phyloP scores from a whole-genome alignment of 2,329 filamentous ascomycete species.

The Aspergillus sp. region DNA sequence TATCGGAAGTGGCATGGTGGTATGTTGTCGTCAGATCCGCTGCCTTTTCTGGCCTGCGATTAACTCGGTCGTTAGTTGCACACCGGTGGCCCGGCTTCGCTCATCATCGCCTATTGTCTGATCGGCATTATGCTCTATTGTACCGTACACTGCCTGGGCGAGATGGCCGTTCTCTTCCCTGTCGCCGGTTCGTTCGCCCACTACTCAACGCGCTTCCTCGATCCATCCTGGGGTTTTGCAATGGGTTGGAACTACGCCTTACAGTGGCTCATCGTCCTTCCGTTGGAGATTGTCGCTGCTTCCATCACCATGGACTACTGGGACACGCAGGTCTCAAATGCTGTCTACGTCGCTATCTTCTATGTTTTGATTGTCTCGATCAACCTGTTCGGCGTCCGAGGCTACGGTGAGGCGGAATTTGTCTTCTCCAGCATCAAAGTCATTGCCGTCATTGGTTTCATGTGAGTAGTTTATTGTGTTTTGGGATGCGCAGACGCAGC shows the following conservation, averaged over 20 bases:
- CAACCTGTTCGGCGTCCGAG: conserved; percentile 80
- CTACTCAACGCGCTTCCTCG: conserved; percentile 84
- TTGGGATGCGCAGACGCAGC: not conserved
- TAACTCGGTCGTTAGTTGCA: too few relatives aligned
- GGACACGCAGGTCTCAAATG: conserved; percentile 54
- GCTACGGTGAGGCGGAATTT: conserved; percentile 85
- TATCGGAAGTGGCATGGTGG: too few relatives aligned
- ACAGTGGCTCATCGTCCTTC: conserved; percentile 77
- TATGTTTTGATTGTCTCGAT: conserved; percentile 65
- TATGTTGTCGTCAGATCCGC: too few relatives aligned
- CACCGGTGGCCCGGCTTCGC: conserved; percentile 64
- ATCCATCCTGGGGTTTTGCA: conserved; percentile 88
- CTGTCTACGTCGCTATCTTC: conserved; percentile 77
- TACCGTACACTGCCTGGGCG: conserved; percentile 82
- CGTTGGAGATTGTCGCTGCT: conserved; percentile 78
- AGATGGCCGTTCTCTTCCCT: conserved; percentile 82
- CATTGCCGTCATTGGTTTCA: conserved; percentile 75
- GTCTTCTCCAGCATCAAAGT: conserved; percentile 81
- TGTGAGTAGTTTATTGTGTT: conserved; percentile 45
- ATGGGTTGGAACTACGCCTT: conserved; percentile 94
- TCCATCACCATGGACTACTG: conserved; percentile 78
- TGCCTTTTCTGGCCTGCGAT: too few relatives aligned
- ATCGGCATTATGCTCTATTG: conserved; percentile 84
- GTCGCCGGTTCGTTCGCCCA: conserved; percentile 86
- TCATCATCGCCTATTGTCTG: conserved; percentile 67